Evolutionary conservation across 2,329 filamentous ascomycete species (phyloP).

Genomic region (Dactylellina parvicollis): DNA sequence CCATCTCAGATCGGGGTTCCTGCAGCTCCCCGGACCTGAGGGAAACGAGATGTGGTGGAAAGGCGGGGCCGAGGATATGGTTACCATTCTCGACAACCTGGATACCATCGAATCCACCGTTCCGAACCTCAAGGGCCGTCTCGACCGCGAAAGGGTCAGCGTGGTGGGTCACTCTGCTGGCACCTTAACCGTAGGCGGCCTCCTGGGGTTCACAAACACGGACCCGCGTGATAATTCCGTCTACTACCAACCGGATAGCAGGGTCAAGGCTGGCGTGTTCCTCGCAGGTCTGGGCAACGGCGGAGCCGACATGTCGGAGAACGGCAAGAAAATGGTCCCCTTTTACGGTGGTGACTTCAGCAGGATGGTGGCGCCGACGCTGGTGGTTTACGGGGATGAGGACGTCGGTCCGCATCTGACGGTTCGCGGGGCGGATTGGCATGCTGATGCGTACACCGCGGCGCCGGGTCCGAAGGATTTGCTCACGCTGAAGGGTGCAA

Average conservation of each 20-base stretch:
- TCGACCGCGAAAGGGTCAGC: constrained; percentile 60
- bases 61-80: constrained; percentile 61
- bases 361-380: constrained; percentile 60
- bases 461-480: constrained; percentile 61
- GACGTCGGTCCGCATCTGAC: constrained; percentile 61
- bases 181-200: constrained; percentile 59
- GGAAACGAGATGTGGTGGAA: constrained; percentile 59
- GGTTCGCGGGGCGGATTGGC: constrained; percentile 61
- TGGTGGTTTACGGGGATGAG: constrained; percentile 62
- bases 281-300: constrained; percentile 60
- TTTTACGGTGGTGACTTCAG: constrained; percentile 60
- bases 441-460: constrained; percentile 61
- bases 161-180: constrained; percentile 63
- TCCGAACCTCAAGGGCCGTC: constrained; percentile 60
- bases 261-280: constrained; percentile 62
- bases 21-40: constrained; percentile 52
- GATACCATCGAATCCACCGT: constrained; percentile 60
- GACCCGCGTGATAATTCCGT: constrained; percentile 59
- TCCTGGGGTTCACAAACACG: constrained; percentile 61
- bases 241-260: constrained; percentile 57
- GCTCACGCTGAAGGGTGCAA: constrained; percentile 60
- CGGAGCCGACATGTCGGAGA: constrained; percentile 59
- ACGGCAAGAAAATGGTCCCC: constrained; percentile 58
- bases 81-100: constrained; percentile 61
- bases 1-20: constrained; percentile 61